phyloP scores from a whole-genome alignment of 257 asterid species.

The Przewalskia tangutica region DNA sequence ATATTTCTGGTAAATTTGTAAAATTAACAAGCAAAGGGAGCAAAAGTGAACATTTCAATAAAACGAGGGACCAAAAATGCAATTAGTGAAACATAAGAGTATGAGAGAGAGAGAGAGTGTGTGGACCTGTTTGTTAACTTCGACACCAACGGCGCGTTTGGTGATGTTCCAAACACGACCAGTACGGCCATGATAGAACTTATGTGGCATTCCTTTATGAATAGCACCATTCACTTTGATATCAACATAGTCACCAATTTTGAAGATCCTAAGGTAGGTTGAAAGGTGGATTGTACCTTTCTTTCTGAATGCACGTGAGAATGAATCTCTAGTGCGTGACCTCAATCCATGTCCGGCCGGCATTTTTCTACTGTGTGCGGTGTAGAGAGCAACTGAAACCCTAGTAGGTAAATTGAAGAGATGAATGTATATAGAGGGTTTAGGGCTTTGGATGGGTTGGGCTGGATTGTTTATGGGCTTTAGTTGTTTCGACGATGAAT shows the following conservation, averaged over 20 bases:
- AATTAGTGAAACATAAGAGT: too few relatives aligned
- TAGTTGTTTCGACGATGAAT: background rate
- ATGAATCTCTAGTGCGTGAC: slow-evolving; percentile 26
- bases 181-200: slow-evolving; percentile 36
- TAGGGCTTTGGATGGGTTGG: slow-evolving; percentile 1
- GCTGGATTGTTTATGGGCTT: background rate
- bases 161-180: slow-evolving; percentile 42
- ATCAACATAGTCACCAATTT: slow-evolving; percentile 33
- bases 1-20: too few relatives aligned
- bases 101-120: too few relatives aligned
- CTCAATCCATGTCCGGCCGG: slow-evolving; percentile 47
- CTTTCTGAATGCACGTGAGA: slow-evolving; percentile 33
- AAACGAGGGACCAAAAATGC: too few relatives aligned
- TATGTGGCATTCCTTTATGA: slow-evolving; percentile 36
- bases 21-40: too few relatives aligned
- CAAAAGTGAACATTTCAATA: too few relatives aligned
- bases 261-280: slow-evolving; percentile 22
- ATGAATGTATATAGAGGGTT: background rate
- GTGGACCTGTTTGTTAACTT: slow-evolving; percentile 20
- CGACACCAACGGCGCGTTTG: slow-evolving; percentile 42
- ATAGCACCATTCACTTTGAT: slow-evolving; percentile 38
- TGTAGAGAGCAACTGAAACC: background rate
- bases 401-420: background rate
- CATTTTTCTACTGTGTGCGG: slow-evolving; percentile 6
- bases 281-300: slow-evolving; percentile 22